Conservation (phyloP, 2,329 filamentous ascomycete species). For the Ophiostoma sp. region DNA sequence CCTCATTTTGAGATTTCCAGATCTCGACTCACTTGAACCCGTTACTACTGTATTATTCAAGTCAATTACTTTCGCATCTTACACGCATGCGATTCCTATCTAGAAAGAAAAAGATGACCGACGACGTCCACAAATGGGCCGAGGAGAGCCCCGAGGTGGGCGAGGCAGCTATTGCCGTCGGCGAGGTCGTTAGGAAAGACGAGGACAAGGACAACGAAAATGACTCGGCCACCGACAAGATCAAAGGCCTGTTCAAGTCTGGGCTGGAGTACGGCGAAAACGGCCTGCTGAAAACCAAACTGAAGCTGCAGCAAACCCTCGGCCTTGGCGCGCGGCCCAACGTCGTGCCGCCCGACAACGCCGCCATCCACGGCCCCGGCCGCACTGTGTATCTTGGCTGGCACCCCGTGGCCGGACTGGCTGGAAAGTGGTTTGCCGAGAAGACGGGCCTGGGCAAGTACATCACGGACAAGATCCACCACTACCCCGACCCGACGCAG, state of each 20-base stretch:
- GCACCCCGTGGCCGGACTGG: slow-evolving; percentile 53
- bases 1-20: not conserved
- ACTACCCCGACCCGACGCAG: slow-evolving; percentile 54
- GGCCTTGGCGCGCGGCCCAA: slow-evolving; percentile 44
- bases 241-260: slow-evolving; percentile 25
- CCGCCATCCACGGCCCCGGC: slow-evolving; percentile 35
- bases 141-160: slow-evolving; percentile 22
- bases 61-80: not conserved
- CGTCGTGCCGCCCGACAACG: slow-evolving; percentile 39
- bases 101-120: not conserved
- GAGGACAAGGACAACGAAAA: slow-evolving; percentile 6
- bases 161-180: slow-evolving; percentile 21
- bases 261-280: slow-evolving; percentile 26
- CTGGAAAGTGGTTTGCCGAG: slow-evolving; percentile 55
- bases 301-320: slow-evolving; percentile 40
- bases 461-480: slow-evolving; percentile 51
- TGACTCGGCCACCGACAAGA: slow-evolving; percentile 25
- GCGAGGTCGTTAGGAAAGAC: not conserved
- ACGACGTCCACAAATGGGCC: slow-evolving; percentile 15
- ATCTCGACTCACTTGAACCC: not conserved
- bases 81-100: not conserved
- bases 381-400: slow-evolving; percentile 51
- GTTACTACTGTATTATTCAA: not conserved
- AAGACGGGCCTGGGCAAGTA: slow-evolving; percentile 50
- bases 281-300: slow-evolving; percentile 38